Percentiles rank a stretch among this genome's conserved stretches.
Evolutionary conservation across 2,329 filamentous ascomycete genomes (phyloP).

Genomic region (Penicillium palitans): DNA sequence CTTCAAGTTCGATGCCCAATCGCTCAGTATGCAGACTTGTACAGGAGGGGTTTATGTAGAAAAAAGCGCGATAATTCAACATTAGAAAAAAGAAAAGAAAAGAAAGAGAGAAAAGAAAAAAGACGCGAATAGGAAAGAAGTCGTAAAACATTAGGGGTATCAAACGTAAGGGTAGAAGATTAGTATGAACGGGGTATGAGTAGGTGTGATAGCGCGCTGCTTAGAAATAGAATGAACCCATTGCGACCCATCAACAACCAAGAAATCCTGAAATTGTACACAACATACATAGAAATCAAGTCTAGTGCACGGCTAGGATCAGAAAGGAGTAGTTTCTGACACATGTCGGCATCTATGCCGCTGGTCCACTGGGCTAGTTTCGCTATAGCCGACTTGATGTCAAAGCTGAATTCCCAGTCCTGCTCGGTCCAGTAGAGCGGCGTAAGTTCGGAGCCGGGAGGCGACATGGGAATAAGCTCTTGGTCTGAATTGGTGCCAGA

Average conservation of each 20-base stretch:
- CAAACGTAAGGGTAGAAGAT: background rate
- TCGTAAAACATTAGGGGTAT: background rate
- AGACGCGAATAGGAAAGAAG: background rate
- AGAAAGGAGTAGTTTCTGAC: background rate
- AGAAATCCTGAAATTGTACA: background rate
- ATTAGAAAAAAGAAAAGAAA: background rate
- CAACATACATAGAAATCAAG: background rate
- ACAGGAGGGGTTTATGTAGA: background rate
- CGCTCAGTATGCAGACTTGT: background rate
- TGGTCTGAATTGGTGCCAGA: background rate
- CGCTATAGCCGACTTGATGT: background rate
- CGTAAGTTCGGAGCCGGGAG: background rate
- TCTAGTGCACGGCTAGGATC: background rate
- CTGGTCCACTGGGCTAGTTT: conserved; percentile 1
- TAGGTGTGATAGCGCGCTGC: background rate
- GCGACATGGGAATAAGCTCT: background rate
- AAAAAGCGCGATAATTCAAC: background rate
- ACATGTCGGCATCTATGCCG: background rate
- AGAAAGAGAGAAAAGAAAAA: background rate
- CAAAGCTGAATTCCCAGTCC: background rate
- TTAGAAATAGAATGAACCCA: background rate
- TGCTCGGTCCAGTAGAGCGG: background rate
- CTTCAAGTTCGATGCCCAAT: background rate
- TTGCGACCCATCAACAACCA: background rate
- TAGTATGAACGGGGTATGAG: background rate